These are phyloP conservation scores for Cunninghamia lanceolata DNA, from an alignment of 75 land plant species.

Conservation along the genomic window DNA sequence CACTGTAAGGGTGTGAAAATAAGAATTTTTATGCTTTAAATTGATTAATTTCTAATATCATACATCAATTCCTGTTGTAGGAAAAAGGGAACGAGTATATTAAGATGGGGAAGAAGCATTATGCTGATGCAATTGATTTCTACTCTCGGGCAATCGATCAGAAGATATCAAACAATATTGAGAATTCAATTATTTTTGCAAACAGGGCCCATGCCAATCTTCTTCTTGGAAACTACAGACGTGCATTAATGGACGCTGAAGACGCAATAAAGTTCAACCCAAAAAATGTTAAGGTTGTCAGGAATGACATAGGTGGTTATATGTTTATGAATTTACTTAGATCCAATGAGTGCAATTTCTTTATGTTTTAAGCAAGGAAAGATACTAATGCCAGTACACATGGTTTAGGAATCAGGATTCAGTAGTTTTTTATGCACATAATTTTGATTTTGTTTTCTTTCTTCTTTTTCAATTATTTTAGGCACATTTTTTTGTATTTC, in stretches of 20 bases:
- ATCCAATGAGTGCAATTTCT: not conserved
- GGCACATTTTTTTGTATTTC: not conserved
- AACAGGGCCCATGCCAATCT: constrained; percentile 94
- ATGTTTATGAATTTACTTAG: constrained; percentile 9
- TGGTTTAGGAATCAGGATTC: not conserved
- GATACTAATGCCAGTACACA: not conserved
- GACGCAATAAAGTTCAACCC: constrained; percentile 68
- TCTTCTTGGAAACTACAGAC: constrained; percentile 80
- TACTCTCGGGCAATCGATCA: constrained; percentile 91
- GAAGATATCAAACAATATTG: constrained; percentile 45
- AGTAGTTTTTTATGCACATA: not conserved
- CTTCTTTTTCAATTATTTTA: not conserved
- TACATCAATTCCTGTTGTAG: constrained; percentile 31
- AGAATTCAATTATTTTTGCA: constrained; percentile 61
- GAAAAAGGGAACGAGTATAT: constrained; percentile 87
- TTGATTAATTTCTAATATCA: constrained; percentile 2
- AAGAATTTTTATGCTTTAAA: not conserved
- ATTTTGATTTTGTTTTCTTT: not conserved
- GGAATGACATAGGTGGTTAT: constrained; percentile 6
- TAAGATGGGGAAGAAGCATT: constrained; percentile 87
- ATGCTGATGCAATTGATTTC: constrained; percentile 80
- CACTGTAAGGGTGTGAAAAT: not conserved
- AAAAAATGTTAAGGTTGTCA: constrained; percentile 71
- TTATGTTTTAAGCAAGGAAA: constrained; percentile 1
- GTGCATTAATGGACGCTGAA: constrained; percentile 77